Evolutionary conservation across 306 rosid genomes (phyloP), one percentile per base, ranked within the genome.

Genomic region (Dryas alaskensis): DNA sequence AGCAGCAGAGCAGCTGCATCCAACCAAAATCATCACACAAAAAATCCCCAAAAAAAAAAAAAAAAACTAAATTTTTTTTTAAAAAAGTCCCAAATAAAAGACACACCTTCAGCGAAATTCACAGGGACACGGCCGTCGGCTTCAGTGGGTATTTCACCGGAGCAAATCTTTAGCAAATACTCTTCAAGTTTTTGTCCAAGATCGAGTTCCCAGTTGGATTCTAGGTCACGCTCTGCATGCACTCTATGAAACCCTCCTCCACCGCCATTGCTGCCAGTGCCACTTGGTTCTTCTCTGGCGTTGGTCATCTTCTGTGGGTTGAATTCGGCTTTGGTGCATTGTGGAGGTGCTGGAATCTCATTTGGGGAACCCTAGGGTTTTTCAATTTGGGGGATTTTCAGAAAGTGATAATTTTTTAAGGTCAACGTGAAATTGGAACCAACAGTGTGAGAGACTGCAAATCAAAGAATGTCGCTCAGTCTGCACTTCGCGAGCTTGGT

Each of bases 121-220:
- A 92, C 83, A 4, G 87, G 71, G 69, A 65, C 53, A 31, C 47
- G 87, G 25, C 81, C 87, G 55, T 87, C 97, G 37, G 88, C 83
- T 43, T 81, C 96, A 2, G 79, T 68, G 5, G 90, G 83, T 40
- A 94, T 81, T 69, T 90, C 97, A 39, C 98, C 97, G 52, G 98
- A 82, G 73, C 96, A 92, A 65, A 95, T 92, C 86, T 90, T 90
- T 58, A 88, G 78, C 62, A 95, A 53, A 65, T 95, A 95, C 7
- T 85, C 92, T 78, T 95, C 97, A 66, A 92, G 96, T 63, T 92
- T 92, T 73, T 82, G 82, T 60, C 93, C 93, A 16, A 95, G 97
- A 82, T 95, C 93, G 12, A 95, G 98, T 79, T 92, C 99, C 99
- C 99, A 95, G 73, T 95, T 95, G 45, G 92, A 86, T 73, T 78